Conservation (phyloP, 345 rosid genomes). For the Hibiscus syriacus region DNA sequence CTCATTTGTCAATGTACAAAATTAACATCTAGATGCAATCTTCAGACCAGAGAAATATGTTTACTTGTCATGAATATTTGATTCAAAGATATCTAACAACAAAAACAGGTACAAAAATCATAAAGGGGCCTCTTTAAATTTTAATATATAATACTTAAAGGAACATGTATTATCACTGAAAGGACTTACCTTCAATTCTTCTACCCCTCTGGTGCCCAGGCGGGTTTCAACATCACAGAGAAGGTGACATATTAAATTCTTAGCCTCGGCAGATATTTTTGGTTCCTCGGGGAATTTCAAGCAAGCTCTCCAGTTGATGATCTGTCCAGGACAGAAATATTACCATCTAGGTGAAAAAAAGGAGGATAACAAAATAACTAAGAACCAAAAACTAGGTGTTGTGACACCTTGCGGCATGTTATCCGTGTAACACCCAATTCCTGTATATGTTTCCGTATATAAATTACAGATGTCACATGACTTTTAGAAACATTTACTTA, state of each 20-base stretch:
- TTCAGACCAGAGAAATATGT: background rate
- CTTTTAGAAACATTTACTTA: too few species aligned
- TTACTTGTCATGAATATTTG: background rate
- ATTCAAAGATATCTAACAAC: background rate
- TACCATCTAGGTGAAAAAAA: slow-evolving; percentile 19
- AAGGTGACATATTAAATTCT: slow-evolving; percentile 79
- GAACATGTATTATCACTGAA: background rate
- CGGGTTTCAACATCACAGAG: slow-evolving; percentile 93
- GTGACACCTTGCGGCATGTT: slow-evolving; percentile 85
- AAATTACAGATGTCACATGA: slow-evolving; percentile 98
- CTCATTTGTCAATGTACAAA: slow-evolving; percentile 1
- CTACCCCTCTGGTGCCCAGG: slow-evolving; percentile 83
- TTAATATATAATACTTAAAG: background rate
- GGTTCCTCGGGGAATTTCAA: slow-evolving; percentile 96
- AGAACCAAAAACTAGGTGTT: slow-evolving; percentile 16
- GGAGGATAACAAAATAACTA: slow-evolving; percentile 5
- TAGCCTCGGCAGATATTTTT: slow-evolving; percentile 74
- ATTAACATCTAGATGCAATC: background rate
- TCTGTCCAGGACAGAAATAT: slow-evolving; percentile 37
- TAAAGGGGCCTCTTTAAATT: background rate
- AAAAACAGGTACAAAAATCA: background rate
- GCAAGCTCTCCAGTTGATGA: slow-evolving; percentile 88
- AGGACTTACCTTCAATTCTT: slow-evolving; percentile 69
- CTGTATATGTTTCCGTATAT: too few species aligned
- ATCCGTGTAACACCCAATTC: slow-evolving; percentile 98